Evolutionary conservation across 208 protist species (phyloP), one percentile per base, ranked within the genome.

Genomic region (Leishmania arabica): DNA sequence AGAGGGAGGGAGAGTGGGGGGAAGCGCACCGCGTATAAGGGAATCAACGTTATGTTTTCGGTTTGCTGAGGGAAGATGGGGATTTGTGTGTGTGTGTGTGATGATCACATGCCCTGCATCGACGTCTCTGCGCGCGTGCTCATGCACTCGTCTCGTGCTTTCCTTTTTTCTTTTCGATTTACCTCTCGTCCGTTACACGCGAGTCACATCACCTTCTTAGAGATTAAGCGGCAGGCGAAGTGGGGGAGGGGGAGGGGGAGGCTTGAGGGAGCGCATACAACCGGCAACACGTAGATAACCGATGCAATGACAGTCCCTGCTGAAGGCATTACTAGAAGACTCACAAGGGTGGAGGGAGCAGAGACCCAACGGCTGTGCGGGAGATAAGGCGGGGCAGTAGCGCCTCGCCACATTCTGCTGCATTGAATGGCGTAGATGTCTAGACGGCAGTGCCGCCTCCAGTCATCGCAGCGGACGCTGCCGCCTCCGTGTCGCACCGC

Each of bases 401-500:
- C n/a, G 40, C n/a, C 40, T 45, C 66, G 0, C 40, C 2, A 27
- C 21, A 49, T 49, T 27, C 40, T 17, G 45, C 40, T 47, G 69
- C 34, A 31, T 27, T 27, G 45, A 21, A 45, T 73, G 40, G 13
- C 40, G 45, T 7, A 31, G 42, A 73, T 49, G 45, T 37, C 40
- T 73, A 73, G 3, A 31, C 37, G 13, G 27, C 37, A 73, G 37
- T 31, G 45, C 47, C 9, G 34, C 19, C 17, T 37, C n/a, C n/a
- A 27, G 70, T 42, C 42, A 37, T 3, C 7, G 74, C 53, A 19
- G 56, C 37, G 34, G 24, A 7, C 34, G 3, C 34, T 34, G 31
- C 40, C 54, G 3, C 74, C 74, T 91, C 88, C 70, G 53, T n/a
- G 24, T 77, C 69, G 73, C 93, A 97, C 0, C 81, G 85, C 4